Evolutionary conservation across 768 basidiomycete genomes (phyloP).

Genomic region (Lactifluus pinguis): DNA sequence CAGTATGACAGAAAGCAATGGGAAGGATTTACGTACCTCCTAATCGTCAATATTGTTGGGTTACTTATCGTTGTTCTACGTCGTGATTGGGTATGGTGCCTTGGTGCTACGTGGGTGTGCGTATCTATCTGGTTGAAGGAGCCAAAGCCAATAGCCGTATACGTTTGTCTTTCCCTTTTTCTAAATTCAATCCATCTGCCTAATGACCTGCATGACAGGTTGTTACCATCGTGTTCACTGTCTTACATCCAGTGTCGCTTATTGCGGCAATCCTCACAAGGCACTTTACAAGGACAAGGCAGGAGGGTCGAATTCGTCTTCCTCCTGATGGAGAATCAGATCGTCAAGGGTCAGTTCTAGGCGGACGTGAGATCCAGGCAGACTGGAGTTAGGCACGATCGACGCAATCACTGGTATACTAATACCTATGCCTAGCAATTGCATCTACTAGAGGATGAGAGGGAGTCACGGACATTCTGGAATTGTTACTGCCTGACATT

Average conservation of each 20-base stretch:
- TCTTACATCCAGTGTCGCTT: conserved; percentile 54
- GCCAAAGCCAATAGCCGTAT: conserved; percentile 58
- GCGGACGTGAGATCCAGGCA: conserved; percentile 2
- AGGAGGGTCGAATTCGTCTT: conserved; percentile 34
- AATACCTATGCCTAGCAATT: too few relatives aligned
- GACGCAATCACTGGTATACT: not conserved
- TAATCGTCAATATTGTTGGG: conserved; percentile 45
- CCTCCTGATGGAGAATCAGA: conserved; percentile 30
- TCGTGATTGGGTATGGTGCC: conserved; percentile 66
- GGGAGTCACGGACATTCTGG: not conserved
- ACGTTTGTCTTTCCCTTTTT: conserved; percentile 35
- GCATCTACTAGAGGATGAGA: not conserved
- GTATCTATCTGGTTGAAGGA: conserved; percentile 50
- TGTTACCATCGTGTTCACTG: conserved; percentile 53
- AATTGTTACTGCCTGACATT: not conserved
- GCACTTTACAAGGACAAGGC: conserved; percentile 23
- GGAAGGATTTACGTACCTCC: conserved; percentile 63
- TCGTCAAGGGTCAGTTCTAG: not conserved
- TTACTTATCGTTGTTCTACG: conserved; percentile 46
- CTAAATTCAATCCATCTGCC: not conserved
- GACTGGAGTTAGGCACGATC: conserved; percentile 11
- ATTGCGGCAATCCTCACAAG: conserved; percentile 36
- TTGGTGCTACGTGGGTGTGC: conserved; percentile 67
- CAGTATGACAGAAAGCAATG: conserved; percentile 56
- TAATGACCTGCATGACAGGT: conserved; percentile 32